Conservation (phyloP, 306 rosid genomes). For the Astragalus membranaceus region DNA sequence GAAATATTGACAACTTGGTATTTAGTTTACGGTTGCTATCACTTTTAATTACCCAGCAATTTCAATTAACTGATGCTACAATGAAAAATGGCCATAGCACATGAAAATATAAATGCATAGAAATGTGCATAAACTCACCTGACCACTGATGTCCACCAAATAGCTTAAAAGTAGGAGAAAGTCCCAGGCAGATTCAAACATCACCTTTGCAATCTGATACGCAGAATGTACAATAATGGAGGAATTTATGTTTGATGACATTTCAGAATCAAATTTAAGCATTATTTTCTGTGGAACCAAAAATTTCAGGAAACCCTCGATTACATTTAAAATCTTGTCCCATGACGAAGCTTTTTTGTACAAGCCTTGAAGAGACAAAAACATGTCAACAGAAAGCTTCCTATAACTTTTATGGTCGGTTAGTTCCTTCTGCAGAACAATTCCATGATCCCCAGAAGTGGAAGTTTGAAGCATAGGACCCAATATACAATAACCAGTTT, state of each 20-base stretch:
- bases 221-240: slow-evolving; percentile 73
- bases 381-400: slow-evolving; percentile 74
- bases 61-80: too few relatives aligned
- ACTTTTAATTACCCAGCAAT: too few relatives aligned
- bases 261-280: slow-evolving; percentile 36
- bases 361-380: slow-evolving; percentile 77
- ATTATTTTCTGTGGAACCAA: slow-evolving; percentile 68
- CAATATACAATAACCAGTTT: slow-evolving; percentile 66
- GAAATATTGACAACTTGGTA: neutral
- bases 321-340: slow-evolving; percentile 54
- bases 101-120: neutral
- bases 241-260: slow-evolving; percentile 48
- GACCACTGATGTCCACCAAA: slow-evolving; percentile 71
- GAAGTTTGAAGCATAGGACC: slow-evolving; percentile 30
- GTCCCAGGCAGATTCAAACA: slow-evolving; percentile 85
- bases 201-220: slow-evolving; percentile 75
- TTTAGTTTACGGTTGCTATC: slow-evolving; percentile 8
- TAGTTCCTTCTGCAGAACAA: slow-evolving; percentile 48
- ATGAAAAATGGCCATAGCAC: neutral
- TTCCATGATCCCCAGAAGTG: slow-evolving; percentile 38
- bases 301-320: slow-evolving; percentile 68
- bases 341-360: slow-evolving; percentile 59
- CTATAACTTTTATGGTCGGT: slow-evolving; percentile 59
- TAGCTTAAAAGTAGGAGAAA: slow-evolving; percentile 77
- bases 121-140: slow-evolving; percentile 49